Evolutionary conservation across 768 basidiomycete genomes (phyloP), one percentile per base, ranked within the genome.

Genomic region (Terana coerulea): DNA sequence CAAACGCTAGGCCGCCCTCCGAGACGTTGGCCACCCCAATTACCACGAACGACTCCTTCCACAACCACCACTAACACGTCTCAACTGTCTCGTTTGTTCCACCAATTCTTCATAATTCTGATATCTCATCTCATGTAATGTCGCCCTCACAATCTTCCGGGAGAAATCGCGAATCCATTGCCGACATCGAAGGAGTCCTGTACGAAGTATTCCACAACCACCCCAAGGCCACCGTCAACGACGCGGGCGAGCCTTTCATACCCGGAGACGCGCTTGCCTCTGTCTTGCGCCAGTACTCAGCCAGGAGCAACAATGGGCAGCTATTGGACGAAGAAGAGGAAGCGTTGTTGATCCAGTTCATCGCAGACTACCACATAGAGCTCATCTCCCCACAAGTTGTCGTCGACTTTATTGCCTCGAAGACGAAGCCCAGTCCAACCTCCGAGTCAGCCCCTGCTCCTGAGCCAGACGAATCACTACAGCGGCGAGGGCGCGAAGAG

Each of bases 241-340:
- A 81, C 19, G 68, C 74, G 17, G 80, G 79, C 47, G 80, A 83
- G 50, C 78, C 83, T 29, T 75, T 77, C 17, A 81, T 91, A 57
- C 86, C 88, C 11, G 88, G 79, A 37, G 76, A 80, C 55, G 78
- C 76, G n/a, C 78, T 91, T 31, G 75, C 84, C 29, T 84, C 88
- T 59, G 78, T 91, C 26, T 76, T 91, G 37, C 75, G 77, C 39
- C 72, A 78, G 14, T 86, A 86, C 60, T 79, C 80, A 3, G 72
- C 82, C 26, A 66, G 77, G 4, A 82, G 82, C 62, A 69, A 78
- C 54, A 80, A 81, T 10, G 70, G 76, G 17, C 76, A 85, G 56
- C 77, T 91, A n/a, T 70, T 93, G 58, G 74, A 76, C 9, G 71
- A 73, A 33, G 74, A 81, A 21, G 91, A 92, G 65, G 75, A 80